These are phyloP conservation scores for Suhomyces anneliseae DNA, from an alignment of 1,139 yeast species.

Conservation along the genomic window DNA sequence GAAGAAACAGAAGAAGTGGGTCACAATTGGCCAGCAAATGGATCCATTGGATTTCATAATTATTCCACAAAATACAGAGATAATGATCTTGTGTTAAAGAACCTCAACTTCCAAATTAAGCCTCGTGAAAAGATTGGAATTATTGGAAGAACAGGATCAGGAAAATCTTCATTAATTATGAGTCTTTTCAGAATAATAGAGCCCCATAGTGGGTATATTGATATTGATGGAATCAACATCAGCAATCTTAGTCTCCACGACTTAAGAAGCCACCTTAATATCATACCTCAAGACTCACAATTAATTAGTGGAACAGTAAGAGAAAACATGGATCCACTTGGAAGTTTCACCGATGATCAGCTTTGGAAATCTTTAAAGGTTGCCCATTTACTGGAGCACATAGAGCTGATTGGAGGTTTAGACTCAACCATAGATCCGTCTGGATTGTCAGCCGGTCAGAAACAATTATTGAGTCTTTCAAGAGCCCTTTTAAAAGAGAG, in stretches of 20 bases:
- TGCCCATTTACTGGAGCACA: conserved; percentile 36
- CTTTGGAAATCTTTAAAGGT: conserved; percentile 36
- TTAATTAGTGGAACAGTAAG: conserved; percentile 37
- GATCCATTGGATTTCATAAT: conserved; percentile 29
- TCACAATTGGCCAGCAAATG: conserved; percentile 32
- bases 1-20: conserved; percentile 29
- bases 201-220: conserved; percentile 32
- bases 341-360: conserved; percentile 27
- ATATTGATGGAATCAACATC: conserved; percentile 34
- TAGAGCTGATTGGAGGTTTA: conserved; percentile 26
- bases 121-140: conserved; percentile 40
- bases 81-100: conserved; percentile 36
- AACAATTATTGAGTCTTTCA: conserved; percentile 37
- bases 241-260: conserved; percentile 35
- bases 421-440: conserved; percentile 30
- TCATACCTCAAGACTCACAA: conserved; percentile 43
- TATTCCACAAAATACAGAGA: conserved; percentile 39
- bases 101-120: conserved; percentile 27
- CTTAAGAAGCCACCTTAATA: conserved; percentile 33
- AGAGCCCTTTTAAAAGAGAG: conserved; percentile 31
- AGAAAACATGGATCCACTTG: conserved; percentile 39
- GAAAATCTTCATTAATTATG: conserved; percentile 39
- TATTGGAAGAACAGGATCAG: conserved; percentile 46
- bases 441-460: conserved; percentile 38
- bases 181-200: conserved; percentile 42